These are phyloP conservation scores for Linum lewisii DNA, from an alignment of 345 rosid species.

Conservation along the genomic window DNA sequence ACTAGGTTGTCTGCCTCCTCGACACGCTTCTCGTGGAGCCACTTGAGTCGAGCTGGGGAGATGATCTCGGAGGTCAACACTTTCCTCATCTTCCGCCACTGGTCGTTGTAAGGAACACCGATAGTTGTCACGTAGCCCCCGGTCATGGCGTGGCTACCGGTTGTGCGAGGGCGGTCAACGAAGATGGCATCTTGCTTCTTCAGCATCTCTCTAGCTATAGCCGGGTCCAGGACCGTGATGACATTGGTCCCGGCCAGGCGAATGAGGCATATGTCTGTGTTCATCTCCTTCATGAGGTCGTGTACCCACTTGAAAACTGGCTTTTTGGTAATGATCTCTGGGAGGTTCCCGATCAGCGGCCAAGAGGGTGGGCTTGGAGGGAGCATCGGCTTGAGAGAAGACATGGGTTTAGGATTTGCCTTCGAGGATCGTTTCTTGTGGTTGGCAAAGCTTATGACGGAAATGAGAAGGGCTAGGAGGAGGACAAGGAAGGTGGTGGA, in stretches of 20 bases:
- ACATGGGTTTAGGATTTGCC: no score
- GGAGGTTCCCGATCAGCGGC: slow-evolving; percentile 33
- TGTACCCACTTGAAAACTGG: slow-evolving; percentile 36
- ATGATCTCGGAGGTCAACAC: slow-evolving; percentile 25
- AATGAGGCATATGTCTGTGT: slow-evolving; percentile 37
- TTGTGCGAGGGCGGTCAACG: slow-evolving; percentile 15
- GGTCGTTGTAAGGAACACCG: slow-evolving; percentile 26
- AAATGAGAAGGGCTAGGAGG: background rate
- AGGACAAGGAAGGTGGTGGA: background rate
- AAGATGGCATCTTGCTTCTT: slow-evolving; percentile 31
- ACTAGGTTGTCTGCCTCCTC: slow-evolving; percentile 34
- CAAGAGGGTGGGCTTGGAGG: slow-evolving; percentile 37
- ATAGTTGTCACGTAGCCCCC: slow-evolving; percentile 11
- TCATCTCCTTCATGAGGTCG: slow-evolving; percentile 29
- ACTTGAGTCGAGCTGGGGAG: slow-evolving; percentile 28
- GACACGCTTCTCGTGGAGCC: slow-evolving; percentile 30
- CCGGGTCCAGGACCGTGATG: slow-evolving; percentile 31
- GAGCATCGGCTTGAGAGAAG: slow-evolving; percentile 8
- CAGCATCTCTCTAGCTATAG: slow-evolving; percentile 29
- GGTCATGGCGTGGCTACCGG: slow-evolving; percentile 21
- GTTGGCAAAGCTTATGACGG: background rate
- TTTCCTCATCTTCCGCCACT: slow-evolving; percentile 44
- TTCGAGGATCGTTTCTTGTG: background rate
- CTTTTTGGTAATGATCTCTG: slow-evolving; percentile 24
- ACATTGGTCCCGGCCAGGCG: slow-evolving; percentile 33